Evolutionary conservation across 179 eudicot species (phyloP).

Genomic region (Spergularia azorica): DNA sequence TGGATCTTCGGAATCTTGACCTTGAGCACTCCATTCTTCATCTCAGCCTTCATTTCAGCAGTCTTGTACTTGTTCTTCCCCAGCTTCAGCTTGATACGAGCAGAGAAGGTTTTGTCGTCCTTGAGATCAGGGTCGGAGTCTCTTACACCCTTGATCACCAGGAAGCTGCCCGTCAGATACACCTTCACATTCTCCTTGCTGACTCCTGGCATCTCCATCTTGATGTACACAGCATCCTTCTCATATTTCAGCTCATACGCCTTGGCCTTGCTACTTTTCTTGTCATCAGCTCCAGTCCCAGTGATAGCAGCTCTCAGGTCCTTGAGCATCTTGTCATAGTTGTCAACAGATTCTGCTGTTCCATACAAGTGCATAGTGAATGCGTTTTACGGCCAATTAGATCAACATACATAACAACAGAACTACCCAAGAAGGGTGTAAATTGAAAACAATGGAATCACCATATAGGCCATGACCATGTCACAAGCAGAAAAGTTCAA

Average conservation of each 20-base stretch:
- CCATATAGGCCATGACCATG: too few relatives aligned
- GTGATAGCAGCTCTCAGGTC: too few relatives aligned
- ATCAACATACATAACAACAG: too few relatives aligned
- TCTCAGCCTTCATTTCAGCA: neutral
- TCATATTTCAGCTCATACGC: neutral
- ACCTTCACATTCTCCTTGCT: neutral
- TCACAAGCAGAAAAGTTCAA: too few relatives aligned
- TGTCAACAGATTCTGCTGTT: too few relatives aligned
- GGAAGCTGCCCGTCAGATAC: neutral
- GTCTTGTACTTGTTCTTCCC: neutral
- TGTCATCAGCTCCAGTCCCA: too few relatives aligned
- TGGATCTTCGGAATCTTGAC: neutral
- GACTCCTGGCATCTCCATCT: neutral
- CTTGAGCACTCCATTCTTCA: neutral
- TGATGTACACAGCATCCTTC: neutral
- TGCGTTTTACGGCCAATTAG: too few relatives aligned
- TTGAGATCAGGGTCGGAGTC: neutral
- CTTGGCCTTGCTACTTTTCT: conserved; percentile 27
- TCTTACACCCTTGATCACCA: neutral
- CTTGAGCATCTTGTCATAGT: too few relatives aligned
- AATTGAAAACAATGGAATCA: too few relatives aligned
- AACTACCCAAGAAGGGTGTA: too few relatives aligned
- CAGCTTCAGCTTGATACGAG: neutral
- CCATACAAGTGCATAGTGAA: too few relatives aligned
- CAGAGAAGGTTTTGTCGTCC: neutral